A percentile compares a stretch with the other conserved stretches of the same genome.
phyloP scores from a whole-genome alignment of 2,329 filamentous ascomycete species.

The Aspergillus aculeatinus region DNA sequence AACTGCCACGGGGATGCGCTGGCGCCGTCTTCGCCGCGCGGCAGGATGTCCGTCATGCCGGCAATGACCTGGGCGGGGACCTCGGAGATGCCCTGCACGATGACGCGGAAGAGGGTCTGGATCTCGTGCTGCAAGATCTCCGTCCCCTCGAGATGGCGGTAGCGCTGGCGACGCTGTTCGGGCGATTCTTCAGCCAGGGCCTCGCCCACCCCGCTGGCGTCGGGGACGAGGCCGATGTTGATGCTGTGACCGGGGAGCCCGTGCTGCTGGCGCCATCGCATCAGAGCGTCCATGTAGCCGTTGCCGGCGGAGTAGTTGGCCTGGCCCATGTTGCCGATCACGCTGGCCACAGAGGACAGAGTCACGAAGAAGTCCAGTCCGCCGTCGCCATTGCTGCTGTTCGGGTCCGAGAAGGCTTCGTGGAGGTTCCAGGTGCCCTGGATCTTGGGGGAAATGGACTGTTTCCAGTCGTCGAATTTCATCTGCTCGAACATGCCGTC shows the following conservation, averaged over 20 bases:
- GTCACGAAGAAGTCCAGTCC: conserved; percentile 62
- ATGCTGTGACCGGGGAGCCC: conserved; percentile 19
- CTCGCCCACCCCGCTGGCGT: no score
- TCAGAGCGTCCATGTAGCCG: conserved; percentile 36
- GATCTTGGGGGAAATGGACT: conserved; percentile 15
- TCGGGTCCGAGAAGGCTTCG: conserved; percentile 25
- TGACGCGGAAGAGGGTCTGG: no score
- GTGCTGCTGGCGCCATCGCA: conserved; percentile 24
- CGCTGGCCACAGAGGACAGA: conserved; percentile 51
- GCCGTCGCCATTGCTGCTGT: not conserved
- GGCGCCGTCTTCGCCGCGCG: no score
- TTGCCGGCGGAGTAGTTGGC: conserved; percentile 36
- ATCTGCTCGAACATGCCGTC: conserved; percentile 18
- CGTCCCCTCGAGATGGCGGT: no score
- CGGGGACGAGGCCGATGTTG: not conserved
- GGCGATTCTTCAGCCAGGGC: no score
- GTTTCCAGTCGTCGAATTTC: conserved; percentile 13
- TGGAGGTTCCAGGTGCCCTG: conserved; percentile 25
- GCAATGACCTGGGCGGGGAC: no score
- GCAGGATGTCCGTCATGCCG: no score
- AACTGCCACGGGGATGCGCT: no score
- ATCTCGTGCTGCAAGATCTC: no score
- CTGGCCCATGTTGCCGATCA: conserved; percentile 28
- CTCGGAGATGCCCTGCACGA: no score
- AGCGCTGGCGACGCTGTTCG: no score